A percentile compares a stretch with the other conserved stretches of the same genome.
phyloP scores from a whole-genome alignment of 345 rosid genomes.

The Draba incana region DNA sequence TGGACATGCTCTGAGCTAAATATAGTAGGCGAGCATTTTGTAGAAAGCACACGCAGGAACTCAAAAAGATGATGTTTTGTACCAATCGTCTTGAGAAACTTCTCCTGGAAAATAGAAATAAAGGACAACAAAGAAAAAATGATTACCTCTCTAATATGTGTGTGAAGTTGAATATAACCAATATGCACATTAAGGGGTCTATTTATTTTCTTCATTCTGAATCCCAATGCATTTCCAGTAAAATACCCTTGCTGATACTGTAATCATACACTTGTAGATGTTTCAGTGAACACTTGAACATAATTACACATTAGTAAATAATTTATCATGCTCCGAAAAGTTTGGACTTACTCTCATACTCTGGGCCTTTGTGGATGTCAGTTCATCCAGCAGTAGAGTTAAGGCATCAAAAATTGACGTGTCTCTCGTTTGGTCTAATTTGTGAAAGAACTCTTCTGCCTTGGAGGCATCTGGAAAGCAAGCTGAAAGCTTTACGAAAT shows the following conservation, averaged over 20 bases:
- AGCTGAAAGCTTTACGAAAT: slow-evolving; percentile 69
- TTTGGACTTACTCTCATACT: slow-evolving; percentile 49
- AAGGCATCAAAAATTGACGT: slow-evolving; percentile 56
- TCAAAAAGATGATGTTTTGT: slow-evolving; percentile 70
- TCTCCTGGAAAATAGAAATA: slow-evolving; percentile 57
- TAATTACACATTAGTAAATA: slow-evolving; percentile 8
- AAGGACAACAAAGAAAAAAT: slow-evolving; percentile 23
- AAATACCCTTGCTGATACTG: slow-evolving; percentile 14
- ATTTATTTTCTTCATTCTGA: slow-evolving; percentile 25
- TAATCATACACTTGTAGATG: slow-evolving; percentile 22
- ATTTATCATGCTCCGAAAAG: slow-evolving; percentile 20
- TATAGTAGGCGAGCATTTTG: slow-evolving; percentile 72
- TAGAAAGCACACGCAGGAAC: slow-evolving; percentile 63
- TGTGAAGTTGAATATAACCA: slow-evolving; percentile 27
- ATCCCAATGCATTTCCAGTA: slow-evolving; percentile 20
- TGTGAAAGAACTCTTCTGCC: slow-evolving; percentile 73
- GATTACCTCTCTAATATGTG: slow-evolving; percentile 12
- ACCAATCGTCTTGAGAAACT: slow-evolving; percentile 65
- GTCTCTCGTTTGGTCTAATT: slow-evolving; percentile 68
- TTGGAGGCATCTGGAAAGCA: slow-evolving; percentile 73
- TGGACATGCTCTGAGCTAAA: slow-evolving; percentile 69
- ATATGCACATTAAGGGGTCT: slow-evolving; percentile 14
- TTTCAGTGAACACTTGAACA: slow-evolving; percentile 27
- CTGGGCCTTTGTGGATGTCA: slow-evolving; percentile 47
- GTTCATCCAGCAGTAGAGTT: slow-evolving; percentile 58